Evolutionary conservation across 345 rosid species (phyloP).

Genomic region (Citrus medica): DNA sequence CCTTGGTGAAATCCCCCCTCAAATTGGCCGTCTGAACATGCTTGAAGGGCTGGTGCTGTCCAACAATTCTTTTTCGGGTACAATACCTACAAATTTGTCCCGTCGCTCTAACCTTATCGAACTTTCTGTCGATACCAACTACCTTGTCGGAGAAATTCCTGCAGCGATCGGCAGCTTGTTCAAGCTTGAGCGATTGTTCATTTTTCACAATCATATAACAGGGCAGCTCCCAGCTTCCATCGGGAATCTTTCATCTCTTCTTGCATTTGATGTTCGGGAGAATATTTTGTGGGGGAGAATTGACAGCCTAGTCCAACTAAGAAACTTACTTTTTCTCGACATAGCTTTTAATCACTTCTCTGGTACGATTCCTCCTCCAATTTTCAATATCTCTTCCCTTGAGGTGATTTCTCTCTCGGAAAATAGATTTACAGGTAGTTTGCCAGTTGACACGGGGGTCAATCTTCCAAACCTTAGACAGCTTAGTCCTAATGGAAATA

Average conservation of each 20-base stretch:
- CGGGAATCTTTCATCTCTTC: constrained; percentile 21
- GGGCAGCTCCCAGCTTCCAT: background rate
- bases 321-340: too few species aligned
- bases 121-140: rapidly evolving
- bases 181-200: background rate
- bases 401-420: rapidly evolving
- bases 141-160: constrained; percentile 7
- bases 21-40: constrained; percentile 5
- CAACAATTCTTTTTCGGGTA: constrained; percentile 13
- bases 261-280: rapidly evolving
- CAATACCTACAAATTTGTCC: constrained; percentile 15
- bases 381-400: constrained; percentile 12
- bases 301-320: too few species aligned
- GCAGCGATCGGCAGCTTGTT: background rate
- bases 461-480: constrained; percentile 15
- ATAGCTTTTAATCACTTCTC: too few species aligned
- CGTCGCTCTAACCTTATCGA: background rate
- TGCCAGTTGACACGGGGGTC: background rate
- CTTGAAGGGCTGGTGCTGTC: background rate
- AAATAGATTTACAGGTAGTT: constrained; percentile 19
- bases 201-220: background rate
- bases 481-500: background rate
- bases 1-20: constrained; percentile 1
- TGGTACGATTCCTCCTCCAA: too few species aligned
- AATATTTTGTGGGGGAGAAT: background rate